Evolutionary conservation across 768 basidiomycete genomes (phyloP).

Genomic region (Hygrocybe coccinea): DNA sequence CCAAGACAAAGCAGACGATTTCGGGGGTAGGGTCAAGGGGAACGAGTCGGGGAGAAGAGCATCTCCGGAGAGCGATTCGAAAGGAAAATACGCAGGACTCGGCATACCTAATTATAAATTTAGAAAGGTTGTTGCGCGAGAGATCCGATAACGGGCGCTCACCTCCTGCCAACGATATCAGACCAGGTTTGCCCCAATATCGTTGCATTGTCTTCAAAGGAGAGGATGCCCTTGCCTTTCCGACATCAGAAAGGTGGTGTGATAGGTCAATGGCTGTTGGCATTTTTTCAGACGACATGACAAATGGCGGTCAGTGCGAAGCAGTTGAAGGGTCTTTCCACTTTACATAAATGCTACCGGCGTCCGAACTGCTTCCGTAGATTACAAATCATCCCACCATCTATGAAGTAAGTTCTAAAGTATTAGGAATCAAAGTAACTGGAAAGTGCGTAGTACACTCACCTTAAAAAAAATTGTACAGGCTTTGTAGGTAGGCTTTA

Average conservation of each 20-base stretch:
- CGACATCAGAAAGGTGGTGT: constrained; percentile 61
- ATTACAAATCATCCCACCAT: too few species aligned
- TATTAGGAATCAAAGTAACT: too few species aligned
- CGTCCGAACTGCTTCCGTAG: too few species aligned
- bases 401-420: too few species aligned
- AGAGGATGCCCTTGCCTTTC: constrained; percentile 45
- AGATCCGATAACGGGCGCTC: background rate
- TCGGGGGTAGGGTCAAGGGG: constrained; percentile 29
- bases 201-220: constrained; percentile 66
- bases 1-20: constrained; percentile 45
- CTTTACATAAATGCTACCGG: too few species aligned
- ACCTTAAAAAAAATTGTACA: too few species aligned
- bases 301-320: too few species aligned
- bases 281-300: constrained; percentile 35
- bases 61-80: constrained; percentile 54
- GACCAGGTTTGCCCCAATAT: constrained; percentile 49
- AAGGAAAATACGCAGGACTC: constrained; percentile 65
- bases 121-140: background rate
- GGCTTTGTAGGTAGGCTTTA: too few species aligned
- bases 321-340: too few species aligned
- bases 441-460: too few species aligned
- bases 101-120: constrained; percentile 49
- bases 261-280: constrained; percentile 59
- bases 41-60: constrained; percentile 48
- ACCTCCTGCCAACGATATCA: constrained; percentile 70